Evolutionary conservation across 2,329 filamentous ascomycete species (phyloP).

Genomic region (Trichoderma koningiopsis): DNA sequence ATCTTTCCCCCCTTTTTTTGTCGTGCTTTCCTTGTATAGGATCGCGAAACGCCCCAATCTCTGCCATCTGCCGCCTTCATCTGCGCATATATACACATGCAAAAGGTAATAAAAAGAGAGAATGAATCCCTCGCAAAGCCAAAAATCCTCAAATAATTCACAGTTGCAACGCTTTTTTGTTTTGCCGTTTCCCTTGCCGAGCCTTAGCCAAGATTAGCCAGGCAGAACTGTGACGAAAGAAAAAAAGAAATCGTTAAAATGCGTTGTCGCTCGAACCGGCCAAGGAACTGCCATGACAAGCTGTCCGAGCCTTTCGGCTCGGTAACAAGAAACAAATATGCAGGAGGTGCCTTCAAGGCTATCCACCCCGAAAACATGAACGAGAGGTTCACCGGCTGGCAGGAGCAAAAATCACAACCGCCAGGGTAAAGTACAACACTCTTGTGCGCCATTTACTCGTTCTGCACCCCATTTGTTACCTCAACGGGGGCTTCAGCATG

Average conservation of each 20-base stretch:
- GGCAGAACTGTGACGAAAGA: constrained; percentile 23
- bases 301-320: not conserved
- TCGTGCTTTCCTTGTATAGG: constrained; percentile 9
- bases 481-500: not conserved
- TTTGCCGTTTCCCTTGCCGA: constrained; percentile 21
- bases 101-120: constrained; percentile 9
- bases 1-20: constrained; percentile 8
- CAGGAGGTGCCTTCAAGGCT: not conserved
- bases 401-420: not conserved
- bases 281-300: constrained; percentile 19
- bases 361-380: not conserved
- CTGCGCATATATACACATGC: constrained; percentile 22
- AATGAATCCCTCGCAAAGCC: constrained; percentile 20
- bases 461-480: constrained; percentile 22
- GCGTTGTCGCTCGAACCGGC: constrained; percentile 6
- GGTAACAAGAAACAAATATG: constrained; percentile 9
- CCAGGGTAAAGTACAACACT: not conserved
- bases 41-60: constrained; percentile 20
- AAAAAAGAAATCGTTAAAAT: constrained; percentile 5
- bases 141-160: constrained; percentile 25
- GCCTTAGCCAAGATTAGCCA: constrained; percentile 24
- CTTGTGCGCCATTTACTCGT: constrained; percentile 8
- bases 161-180: constrained; percentile 25
- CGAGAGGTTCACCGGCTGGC: not conserved
- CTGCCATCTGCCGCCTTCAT: constrained; percentile 21